These are phyloP conservation scores for Eucalyptus marginata DNA, from an alignment of 345 rosid species.

Conservation along the genomic window DNA sequence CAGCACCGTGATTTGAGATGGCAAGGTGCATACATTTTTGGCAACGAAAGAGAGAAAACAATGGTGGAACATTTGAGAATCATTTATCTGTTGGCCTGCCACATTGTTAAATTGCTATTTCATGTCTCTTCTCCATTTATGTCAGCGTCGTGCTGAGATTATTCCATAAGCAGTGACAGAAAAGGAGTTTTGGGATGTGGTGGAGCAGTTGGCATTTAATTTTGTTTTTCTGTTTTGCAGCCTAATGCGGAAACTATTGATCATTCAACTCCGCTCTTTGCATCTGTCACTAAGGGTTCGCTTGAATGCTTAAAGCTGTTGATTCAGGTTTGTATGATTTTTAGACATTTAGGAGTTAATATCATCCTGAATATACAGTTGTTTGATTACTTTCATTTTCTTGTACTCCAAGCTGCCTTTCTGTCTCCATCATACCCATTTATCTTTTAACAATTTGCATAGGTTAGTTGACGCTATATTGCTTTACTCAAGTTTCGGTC, in stretches of 20 bases:
- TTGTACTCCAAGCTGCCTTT: background rate
- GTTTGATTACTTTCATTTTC: background rate
- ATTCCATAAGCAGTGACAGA: background rate
- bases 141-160: background rate
- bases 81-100: background rate
- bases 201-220: background rate
- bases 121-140: background rate
- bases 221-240: slow-evolving; percentile 25
- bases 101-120: background rate
- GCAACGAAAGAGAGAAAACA: background rate
- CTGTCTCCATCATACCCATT: background rate
- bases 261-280: slow-evolving; percentile 59
- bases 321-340: slow-evolving; percentile 43
- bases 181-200: background rate
- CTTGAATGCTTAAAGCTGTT: slow-evolving; percentile 56
- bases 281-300: slow-evolving; percentile 81
- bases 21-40: background rate
- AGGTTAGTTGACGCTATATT: background rate
- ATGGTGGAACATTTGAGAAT: background rate
- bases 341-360: background rate
- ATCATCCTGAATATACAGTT: background rate
- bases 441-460: background rate
- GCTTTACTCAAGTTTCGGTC: background rate
- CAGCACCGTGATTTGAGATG: background rate
- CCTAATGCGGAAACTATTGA: slow-evolving; percentile 83